Percentiles rank a stretch among this genome's conserved stretches.
Conservation (phyloP, 1,284 basidiomycete species). For the Phenoliferia sp. region DNA sequence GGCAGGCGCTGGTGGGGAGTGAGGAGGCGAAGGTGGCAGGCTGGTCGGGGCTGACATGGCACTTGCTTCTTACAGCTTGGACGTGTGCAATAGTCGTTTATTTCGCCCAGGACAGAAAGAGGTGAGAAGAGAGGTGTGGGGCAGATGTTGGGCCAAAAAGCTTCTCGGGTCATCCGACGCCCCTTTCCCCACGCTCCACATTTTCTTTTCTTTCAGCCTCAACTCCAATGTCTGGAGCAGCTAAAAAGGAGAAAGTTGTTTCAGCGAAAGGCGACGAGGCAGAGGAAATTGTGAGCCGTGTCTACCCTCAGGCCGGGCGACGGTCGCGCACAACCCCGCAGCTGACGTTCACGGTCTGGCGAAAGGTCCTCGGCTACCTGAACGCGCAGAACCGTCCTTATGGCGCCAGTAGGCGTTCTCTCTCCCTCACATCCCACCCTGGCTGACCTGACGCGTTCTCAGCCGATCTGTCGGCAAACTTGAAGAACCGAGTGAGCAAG, state of each 20-base stretch:
- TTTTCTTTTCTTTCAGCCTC: background rate
- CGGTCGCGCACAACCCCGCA: background rate
- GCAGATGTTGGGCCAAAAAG: too few relatives aligned
- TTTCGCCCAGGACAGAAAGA: background rate
- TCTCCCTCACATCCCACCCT: background rate
- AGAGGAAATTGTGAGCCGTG: background rate
- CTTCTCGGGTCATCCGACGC: too few relatives aligned
- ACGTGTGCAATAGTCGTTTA: background rate
- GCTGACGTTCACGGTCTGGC: background rate
- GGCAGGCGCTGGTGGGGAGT: too few relatives aligned
- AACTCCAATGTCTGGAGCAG: background rate
- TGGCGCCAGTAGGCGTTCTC: background rate
- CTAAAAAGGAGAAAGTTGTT: conserved; percentile 2
- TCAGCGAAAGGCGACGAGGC: background rate
- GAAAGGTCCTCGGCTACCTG: conserved; percentile 1
- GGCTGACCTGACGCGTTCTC: background rate
- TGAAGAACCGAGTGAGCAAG: background rate
- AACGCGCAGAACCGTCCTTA: background rate
- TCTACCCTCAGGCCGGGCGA: background rate
- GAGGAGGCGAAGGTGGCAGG: too few relatives aligned
- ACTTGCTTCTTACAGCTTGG: too few relatives aligned
- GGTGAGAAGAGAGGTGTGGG: background rate
- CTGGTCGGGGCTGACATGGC: too few relatives aligned
- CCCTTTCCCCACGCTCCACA: too few relatives aligned
- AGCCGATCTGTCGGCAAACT: conserved; percentile 3